Base-by-base conservation (phyloP, 2,329 filamentous ascomycete genomes). In the Aspergillus puulaauensis region DNA sequence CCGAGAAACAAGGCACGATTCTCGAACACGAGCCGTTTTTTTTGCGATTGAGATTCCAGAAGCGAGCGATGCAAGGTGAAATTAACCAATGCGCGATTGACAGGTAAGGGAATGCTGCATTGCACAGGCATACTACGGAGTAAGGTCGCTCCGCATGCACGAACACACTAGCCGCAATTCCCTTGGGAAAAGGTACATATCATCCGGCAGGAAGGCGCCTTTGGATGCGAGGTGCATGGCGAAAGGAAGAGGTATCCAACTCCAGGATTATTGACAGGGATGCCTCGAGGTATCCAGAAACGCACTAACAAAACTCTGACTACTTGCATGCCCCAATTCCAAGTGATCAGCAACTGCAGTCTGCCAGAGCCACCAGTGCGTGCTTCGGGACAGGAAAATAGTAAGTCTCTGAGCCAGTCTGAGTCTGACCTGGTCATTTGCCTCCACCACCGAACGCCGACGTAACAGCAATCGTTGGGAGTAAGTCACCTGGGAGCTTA, bases 401-500 rank as follows among this genome's bases (percentile, higher is more conserved):
- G 17, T n/a, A 46, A 31, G n/a, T 27, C 43, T 21, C 19, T 44
- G 14, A 19, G 43, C 31, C 41, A 37, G 54, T 47, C 54, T 57
- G 41, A 52, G 48, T 52, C 54, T 57, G 41, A 52, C 48, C 47
- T 53, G 50, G 50, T 49, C 50, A 54, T 56, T 52, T 40, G 48
- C 33, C 24, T 19, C 17, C 17, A 24, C n/a, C 4, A 27, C 15
- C 17, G 39, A 33, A 19, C 45, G 15, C 45, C 45, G 6, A 49
- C 17, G 31, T 15, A 37, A 15, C 45, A 6, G 21, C 47, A 27
- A 14, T 27, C 14, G 8, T 24, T 33, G 21, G 27, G 4, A 43
- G 23, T 21, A 24, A 45, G 31, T 39, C 51, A 45, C 41, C 50
- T 53, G 51, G 27, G 27, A 23, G 39, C 40, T 12, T 23, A 23